Evolutionary conservation across 2,329 filamentous ascomycete genomes (phyloP).

Genomic region (Ceratocystis lukuohia): DNA sequence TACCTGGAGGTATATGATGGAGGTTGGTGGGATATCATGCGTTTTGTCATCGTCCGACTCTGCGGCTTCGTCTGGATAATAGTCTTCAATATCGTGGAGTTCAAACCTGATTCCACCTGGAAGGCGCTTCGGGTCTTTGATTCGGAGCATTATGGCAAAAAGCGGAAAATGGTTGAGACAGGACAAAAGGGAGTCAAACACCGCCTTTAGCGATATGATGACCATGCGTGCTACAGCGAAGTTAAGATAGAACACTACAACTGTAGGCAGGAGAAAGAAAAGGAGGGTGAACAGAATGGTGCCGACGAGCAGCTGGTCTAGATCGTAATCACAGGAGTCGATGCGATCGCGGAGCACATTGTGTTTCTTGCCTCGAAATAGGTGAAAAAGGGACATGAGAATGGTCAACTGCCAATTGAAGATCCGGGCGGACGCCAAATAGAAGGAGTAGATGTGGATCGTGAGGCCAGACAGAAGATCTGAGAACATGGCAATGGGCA

Average conservation of each 20-base stretch:
- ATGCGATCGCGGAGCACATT: constrained; percentile 95
- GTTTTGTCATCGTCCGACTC: constrained; percentile 10
- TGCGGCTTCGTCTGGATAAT: constrained; percentile 31
- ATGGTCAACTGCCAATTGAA: constrained; percentile 99
- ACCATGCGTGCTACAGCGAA: constrained; percentile 90
- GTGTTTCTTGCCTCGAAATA: constrained; percentile 95
- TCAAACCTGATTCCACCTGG: constrained; percentile 84
- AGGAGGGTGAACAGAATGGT: constrained; percentile 93
- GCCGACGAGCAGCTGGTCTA: constrained; percentile 89
- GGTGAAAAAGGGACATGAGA: constrained; percentile 91
- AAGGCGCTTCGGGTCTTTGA: constrained; percentile 82
- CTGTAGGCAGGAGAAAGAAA: constrained; percentile 87
- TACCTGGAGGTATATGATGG: constrained; percentile 79
- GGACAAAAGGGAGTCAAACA: constrained; percentile 79
- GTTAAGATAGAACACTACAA: constrained; percentile 91
- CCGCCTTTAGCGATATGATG: constrained; percentile 85
- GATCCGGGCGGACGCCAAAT: constrained; percentile 89
- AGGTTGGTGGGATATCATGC: constrained; percentile 40
- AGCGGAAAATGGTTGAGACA: constrained; percentile 95
- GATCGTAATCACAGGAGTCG: constrained; percentile 95
- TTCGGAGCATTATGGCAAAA: constrained; percentile 87
- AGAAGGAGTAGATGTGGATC: constrained; percentile 95
- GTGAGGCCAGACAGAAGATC: constrained; percentile 85
- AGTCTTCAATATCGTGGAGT: constrained; percentile 57
- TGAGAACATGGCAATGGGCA: constrained; percentile 92